These are phyloP conservation scores for Microascus cirrosus DNA, from an alignment of 2,329 filamentous ascomycete species.

Conservation along the genomic window DNA sequence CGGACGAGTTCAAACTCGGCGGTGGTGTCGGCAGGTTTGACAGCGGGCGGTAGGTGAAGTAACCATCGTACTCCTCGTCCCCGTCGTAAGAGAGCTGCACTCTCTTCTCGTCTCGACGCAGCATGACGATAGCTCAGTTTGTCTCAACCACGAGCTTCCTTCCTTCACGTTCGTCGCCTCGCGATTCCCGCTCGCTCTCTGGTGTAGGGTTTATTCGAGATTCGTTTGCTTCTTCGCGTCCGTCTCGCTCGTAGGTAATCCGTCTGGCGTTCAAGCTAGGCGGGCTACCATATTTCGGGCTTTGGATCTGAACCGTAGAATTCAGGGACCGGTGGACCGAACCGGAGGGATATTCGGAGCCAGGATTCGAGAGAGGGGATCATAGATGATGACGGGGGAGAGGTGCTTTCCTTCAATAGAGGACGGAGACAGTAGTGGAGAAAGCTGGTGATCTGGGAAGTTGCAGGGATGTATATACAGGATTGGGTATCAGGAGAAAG, in stretches of 20 bases:
- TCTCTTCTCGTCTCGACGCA: constrained; percentile 4
- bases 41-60: constrained; percentile 55
- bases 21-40: constrained; percentile 59
- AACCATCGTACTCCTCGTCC: constrained; percentile 37
- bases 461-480: neutral
- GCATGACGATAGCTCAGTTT: neutral
- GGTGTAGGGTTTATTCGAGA: neutral
- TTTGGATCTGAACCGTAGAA: constrained; percentile 2
- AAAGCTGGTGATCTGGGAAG: neutral
- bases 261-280: neutral
- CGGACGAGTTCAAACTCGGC: constrained; percentile 37
- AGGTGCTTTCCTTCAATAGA: neutral
- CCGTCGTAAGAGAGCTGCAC: constrained; percentile 5
- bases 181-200: neutral
- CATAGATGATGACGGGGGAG: constrained; percentile 1
- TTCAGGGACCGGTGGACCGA: constrained; percentile 1
- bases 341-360: neutral
- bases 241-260: neutral
- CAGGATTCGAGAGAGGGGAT: neutral
- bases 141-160: neutral
- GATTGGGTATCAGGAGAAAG: neutral
- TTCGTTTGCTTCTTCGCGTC: neutral
- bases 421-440: neutral
- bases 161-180: neutral
- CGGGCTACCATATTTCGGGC: constrained; percentile 2